Conservation (phyloP, 169 alveolate genomes). For the Plasmodium gonderi region DNA sequence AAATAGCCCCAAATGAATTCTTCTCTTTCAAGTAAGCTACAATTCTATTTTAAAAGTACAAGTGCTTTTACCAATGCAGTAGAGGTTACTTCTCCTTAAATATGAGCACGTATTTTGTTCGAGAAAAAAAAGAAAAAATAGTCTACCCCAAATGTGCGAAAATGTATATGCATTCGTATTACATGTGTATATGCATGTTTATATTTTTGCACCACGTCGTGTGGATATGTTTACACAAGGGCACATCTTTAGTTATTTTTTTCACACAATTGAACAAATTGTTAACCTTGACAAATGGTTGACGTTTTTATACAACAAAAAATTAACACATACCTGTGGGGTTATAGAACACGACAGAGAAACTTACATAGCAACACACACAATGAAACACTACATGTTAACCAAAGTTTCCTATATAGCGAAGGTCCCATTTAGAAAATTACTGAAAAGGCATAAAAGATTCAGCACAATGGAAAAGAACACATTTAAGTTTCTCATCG, state of each 20-base stretch:
- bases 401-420: not conserved
- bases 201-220: not conserved
- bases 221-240: not conserved
- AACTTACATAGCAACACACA: not conserved
- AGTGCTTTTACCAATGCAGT: not conserved
- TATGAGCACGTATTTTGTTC: not conserved
- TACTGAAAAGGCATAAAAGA: not conserved
- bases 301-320: not conserved
- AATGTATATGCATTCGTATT: too few species aligned
- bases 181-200: too few species aligned
- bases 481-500: slow-evolving; percentile 14
- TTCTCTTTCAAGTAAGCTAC: not conserved
- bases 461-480: slow-evolving; percentile 2
- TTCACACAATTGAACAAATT: not conserved
- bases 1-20: not conserved
- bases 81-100: not conserved
- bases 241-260: not conserved
- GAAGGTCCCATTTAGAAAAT: not conserved
- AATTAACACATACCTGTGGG: not conserved
- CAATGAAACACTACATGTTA: not conserved
- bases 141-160: not conserved
- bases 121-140: not conserved
- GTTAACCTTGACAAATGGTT: not conserved
- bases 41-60: not conserved
- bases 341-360: too few species aligned